Evolutionary conservation across 2,329 filamentous ascomycete species (phyloP).

Genomic region (Colletotrichum endophyticum): DNA sequence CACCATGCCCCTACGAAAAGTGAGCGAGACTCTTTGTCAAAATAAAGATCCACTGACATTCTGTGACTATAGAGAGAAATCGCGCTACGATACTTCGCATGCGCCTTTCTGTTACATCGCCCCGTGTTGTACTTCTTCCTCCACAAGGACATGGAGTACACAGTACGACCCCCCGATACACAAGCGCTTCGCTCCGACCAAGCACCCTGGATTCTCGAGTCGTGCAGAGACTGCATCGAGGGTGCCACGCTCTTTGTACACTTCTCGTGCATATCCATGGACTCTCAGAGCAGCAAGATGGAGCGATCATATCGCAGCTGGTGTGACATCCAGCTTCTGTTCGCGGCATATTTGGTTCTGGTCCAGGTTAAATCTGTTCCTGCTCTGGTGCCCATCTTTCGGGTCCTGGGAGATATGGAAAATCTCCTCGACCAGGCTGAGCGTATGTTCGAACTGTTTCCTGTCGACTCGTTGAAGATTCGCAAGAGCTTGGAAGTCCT

Average conservation of each 20-base stretch:
- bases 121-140: constrained; percentile 12
- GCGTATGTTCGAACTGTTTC: not conserved
- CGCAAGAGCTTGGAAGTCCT: not conserved
- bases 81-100: constrained; percentile 7
- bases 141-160: constrained; percentile 7
- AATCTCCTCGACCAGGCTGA: not conserved
- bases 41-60: not conserved
- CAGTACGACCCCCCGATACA: not conserved
- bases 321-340: not conserved
- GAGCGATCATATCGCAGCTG: constrained; percentile 1
- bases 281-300: not conserved
- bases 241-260: not conserved
- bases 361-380: constrained; percentile 3
- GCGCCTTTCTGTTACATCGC: constrained; percentile 6
- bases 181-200: not conserved
- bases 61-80: not conserved
- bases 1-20: not conserved
- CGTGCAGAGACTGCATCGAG: constrained; percentile 5
- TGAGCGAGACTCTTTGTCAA: not conserved
- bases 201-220: constrained; percentile 9
- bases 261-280: not conserved
- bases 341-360: constrained; percentile 1
- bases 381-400: not conserved
- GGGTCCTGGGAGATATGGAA: not conserved
- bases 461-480: not conserved